Conservation (phyloP, 148 eudicot genomes). For the Rhododendron mucronatum region DNA sequence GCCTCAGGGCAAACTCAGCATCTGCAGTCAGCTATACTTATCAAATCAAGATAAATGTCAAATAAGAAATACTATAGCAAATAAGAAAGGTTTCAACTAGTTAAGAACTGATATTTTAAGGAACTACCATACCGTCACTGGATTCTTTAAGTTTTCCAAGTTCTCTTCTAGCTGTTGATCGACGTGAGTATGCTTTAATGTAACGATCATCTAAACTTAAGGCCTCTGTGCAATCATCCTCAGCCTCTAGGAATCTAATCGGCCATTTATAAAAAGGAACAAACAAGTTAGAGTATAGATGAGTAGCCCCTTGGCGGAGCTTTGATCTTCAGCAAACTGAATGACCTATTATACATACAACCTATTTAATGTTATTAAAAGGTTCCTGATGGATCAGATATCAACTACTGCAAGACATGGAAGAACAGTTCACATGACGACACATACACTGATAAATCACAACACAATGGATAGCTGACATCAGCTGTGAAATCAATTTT, state of each 20-base stretch:
- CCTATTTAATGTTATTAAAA: not conserved
- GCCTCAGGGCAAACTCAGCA: conserved; percentile 82
- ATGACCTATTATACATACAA: not conserved
- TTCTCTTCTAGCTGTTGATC: conserved; percentile 91
- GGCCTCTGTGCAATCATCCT: conserved; percentile 94
- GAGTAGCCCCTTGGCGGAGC: not conserved
- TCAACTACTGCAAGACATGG: not conserved
- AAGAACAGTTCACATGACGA: not conserved
- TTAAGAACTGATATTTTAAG: not conserved
- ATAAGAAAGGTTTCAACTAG: not conserved
- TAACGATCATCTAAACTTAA: conserved; percentile 90
- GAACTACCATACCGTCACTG: conserved; percentile 51
- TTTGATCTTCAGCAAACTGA: not conserved
- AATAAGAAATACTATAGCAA: conserved; percentile 7
- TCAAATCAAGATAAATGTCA: conserved; percentile 6
- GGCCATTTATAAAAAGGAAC: conserved; percentile 7
- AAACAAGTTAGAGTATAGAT: not conserved
- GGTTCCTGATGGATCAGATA: not conserved
- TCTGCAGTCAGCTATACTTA: conserved; percentile 41
- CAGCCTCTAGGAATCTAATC: conserved; percentile 84
- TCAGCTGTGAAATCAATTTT: not conserved
- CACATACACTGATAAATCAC: conserved; percentile 2
- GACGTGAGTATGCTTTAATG: conserved; percentile 92
- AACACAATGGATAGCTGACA: not conserved
- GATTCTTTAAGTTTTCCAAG: conserved; percentile 81